A percentile compares a stretch with the other conserved stretches of the same genome.
phyloP scores from a whole-genome alignment of 805 yeast species.

The Wickerhamiella nectarea region DNA sequence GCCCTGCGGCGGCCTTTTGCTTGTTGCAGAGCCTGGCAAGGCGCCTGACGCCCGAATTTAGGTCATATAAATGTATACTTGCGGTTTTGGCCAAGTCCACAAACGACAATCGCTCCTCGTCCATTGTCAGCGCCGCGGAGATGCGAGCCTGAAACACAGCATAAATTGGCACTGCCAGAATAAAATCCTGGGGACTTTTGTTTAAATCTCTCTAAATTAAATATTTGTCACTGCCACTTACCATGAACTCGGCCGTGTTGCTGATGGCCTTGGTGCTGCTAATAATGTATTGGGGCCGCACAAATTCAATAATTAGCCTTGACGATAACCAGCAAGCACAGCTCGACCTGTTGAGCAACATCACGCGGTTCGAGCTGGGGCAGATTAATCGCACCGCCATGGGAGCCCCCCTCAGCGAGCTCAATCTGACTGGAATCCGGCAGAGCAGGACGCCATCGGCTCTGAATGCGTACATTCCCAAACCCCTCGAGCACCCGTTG shows the following conservation, averaged over 20 bases:
- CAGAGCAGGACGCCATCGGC: background rate
- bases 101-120: background rate
- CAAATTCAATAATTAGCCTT: background rate
- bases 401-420: background rate
- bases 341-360: conserved; percentile 17
- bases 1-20: background rate
- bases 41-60: conserved; percentile 14
- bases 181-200: too few relatives aligned
- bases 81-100: background rate
- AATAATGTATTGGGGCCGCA: background rate
- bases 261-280: background rate
- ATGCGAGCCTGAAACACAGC: too few relatives aligned
- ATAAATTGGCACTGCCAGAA: too few relatives aligned
- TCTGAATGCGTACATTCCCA: background rate
- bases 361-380: background rate
- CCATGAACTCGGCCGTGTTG: background rate
- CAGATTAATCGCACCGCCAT: background rate
- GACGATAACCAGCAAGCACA: conserved; percentile 35
- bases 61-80: conserved; percentile 13
- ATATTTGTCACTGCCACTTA: background rate
- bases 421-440: conserved; percentile 8
- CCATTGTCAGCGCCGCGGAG: background rate
- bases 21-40: background rate
- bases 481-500: background rate
- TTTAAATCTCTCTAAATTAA: too few relatives aligned